Percentiles rank a stretch among this genome's conserved stretches.
phyloP scores from a whole-genome alignment of 2,329 filamentous ascomycete genomes.

The Chaetothyriales sp. region DNA sequence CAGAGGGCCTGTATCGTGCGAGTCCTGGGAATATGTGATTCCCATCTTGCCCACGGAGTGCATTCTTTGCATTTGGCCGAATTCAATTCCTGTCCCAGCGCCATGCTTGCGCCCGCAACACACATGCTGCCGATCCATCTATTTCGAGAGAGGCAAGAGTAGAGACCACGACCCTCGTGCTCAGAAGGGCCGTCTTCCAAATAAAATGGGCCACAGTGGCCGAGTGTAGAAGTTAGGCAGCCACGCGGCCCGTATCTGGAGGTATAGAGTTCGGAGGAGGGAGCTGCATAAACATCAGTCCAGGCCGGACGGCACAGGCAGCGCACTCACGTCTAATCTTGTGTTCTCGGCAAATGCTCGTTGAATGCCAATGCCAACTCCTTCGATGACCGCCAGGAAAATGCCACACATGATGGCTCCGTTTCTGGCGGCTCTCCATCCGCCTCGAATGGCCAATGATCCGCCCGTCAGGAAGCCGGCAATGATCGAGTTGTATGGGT shows the following conservation, averaged over 20 bases:
- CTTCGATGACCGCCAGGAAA: slow-evolving; percentile 88
- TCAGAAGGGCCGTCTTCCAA: not conserved
- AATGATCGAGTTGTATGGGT: slow-evolving; percentile 95
- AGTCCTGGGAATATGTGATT: not conserved
- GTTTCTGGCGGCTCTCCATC: slow-evolving; percentile 81
- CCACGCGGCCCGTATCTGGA: slow-evolving; percentile 16
- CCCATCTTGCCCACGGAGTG: not conserved
- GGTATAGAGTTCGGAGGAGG: slow-evolving; percentile 18
- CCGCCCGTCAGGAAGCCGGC: slow-evolving; percentile 95
- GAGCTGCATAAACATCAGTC: slow-evolving; percentile 9
- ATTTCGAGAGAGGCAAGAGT: not conserved
- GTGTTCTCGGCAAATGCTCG: slow-evolving; percentile 87
- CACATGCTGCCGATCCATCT: not conserved
- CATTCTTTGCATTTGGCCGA: not conserved
- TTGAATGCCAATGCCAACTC: slow-evolving; percentile 89
- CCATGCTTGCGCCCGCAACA: not conserved
- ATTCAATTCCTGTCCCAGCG: not conserved
- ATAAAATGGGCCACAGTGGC: slow-evolving; percentile 16
- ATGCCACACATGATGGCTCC: slow-evolving; percentile 93
- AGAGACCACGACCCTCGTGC: not conserved
- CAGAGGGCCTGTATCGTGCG: not conserved
- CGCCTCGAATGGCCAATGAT: slow-evolving; percentile 78
- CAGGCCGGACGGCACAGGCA: not conserved
- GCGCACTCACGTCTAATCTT: slow-evolving; percentile 54
- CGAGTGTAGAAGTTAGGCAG: slow-evolving; percentile 16